Evolutionary conservation across 192 early-diverging fungal species (phyloP), one percentile per base, ranked within the genome.

Genomic region (Gonapodya sp.): DNA sequence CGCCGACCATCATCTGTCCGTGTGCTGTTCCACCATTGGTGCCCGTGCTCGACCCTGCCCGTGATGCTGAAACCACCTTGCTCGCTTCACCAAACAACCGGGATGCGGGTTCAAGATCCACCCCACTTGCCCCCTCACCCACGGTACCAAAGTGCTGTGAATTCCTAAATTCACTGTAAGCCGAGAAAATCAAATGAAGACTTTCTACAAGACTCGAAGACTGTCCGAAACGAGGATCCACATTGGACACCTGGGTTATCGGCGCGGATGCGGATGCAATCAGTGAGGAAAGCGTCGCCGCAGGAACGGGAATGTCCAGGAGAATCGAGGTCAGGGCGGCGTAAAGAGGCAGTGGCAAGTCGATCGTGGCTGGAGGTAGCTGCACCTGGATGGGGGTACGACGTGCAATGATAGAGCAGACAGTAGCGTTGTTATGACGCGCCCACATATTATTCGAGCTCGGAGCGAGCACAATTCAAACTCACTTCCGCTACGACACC

Each of bases 121-220:
- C n/a, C n/a, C n/a, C n/a, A n/a, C n/a, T n/a, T n/a, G n/a, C 46
- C 46, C 8, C 46, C 8, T 16, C 46, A 24, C 24, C 87, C 80
- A 91, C 77, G 1, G 84, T 81, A 80, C 88, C 84, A 79, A 91
- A 91, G 85, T 91, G 90, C 78, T 88, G 86, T 34, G 86, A 88
- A 80, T 90, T 89, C 77, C 88, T 91, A 78, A 91, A 91, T 78
- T 90, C 90, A 14, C 86, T 83, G 80, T 90, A 91, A 74, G 90
- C 80, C 0, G 86, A 82, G 79, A 89, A 91, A 79, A 91, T 78
- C 0, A 87, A 86, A 81, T 88, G 87, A 37, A 91, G 81, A 0
- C 85, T 78, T 36, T 91, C 87, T 30, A 91, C 81, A 31, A 36
- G 36, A 32, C 36, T 81, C 2, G 78, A 80, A 34, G 81, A 81